Percentiles rank a stretch among this genome's conserved stretches.
phyloP scores from a whole-genome alignment of 2,329 filamentous ascomycete genomes.

The Ophiostoma sp. region DNA sequence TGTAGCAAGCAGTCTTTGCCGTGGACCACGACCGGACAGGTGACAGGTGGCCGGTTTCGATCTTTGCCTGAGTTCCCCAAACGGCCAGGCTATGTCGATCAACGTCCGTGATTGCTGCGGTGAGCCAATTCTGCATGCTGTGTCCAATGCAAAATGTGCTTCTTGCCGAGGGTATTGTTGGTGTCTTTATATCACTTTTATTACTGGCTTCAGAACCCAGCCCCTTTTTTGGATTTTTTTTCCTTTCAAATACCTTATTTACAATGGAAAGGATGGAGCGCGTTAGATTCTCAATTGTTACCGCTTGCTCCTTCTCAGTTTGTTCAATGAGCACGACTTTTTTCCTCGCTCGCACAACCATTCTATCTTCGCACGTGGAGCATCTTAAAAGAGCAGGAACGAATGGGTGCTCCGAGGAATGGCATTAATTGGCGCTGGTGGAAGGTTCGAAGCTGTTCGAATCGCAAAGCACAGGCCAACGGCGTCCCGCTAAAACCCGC shows the following conservation, averaged over 20 bases:
- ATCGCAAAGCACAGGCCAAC: constrained; percentile 10
- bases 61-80: constrained; percentile 16
- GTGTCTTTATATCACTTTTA: neutral
- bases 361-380: constrained; percentile 2
- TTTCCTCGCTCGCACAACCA: neutral
- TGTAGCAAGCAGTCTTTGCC: neutral
- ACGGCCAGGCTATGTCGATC: constrained; percentile 7
- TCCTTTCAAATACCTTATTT: neutral
- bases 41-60: constrained; percentile 15
- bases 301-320: neutral
- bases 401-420: neutral
- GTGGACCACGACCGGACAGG: neutral
- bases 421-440: constrained; percentile 15
- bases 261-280: neutral
- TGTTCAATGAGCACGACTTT: neutral
- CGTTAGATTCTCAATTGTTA: neutral
- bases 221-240: neutral
- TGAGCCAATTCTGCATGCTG: neutral
- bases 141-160: neutral
- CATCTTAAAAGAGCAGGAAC: constrained; percentile 1
- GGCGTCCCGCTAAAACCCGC: constrained; percentile 10
- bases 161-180: neutral
- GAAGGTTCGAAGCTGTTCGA: constrained; percentile 32
- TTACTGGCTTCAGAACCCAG: neutral
- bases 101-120: neutral